Percentiles rank a stretch among this genome's conserved stretches.
Evolutionary conservation across 2,329 filamentous ascomycete species (phyloP).

Genomic region (Aureobasidium musti): DNA sequence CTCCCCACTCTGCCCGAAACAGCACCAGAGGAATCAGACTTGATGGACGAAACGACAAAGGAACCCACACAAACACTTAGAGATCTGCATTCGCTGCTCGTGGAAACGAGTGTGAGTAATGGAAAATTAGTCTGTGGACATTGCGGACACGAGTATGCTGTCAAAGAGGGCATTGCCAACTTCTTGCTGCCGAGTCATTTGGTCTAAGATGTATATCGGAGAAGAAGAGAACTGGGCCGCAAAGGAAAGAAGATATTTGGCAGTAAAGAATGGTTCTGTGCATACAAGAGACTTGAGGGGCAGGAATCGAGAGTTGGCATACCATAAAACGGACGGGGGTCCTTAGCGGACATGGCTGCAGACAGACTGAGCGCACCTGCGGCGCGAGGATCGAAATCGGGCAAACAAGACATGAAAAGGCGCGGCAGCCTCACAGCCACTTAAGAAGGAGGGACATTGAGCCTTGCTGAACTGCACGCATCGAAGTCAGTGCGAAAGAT

Average conservation of each 20-base stretch:
- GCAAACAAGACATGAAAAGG: too few species aligned
- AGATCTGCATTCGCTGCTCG: constrained; percentile 77
- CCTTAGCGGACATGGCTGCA: too few species aligned
- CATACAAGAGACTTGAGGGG: neutral
- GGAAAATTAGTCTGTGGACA: constrained; percentile 87
- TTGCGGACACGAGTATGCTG: constrained; percentile 90
- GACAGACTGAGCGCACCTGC: too few species aligned
- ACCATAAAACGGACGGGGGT: too few species aligned
- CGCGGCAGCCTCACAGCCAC: too few species aligned
- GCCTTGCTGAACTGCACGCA: neutral
- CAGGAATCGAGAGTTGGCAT: too few species aligned
- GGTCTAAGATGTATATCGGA: constrained; percentile 52
- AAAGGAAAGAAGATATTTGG: neutral
- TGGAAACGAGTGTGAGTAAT: constrained; percentile 87
- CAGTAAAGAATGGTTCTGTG: neutral
- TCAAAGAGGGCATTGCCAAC: constrained; percentile 96
- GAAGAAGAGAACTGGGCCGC: neutral
- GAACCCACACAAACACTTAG: constrained; percentile 68
- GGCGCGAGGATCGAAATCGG: too few species aligned
- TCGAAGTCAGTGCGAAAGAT: neutral
- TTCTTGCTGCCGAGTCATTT: constrained; percentile 92
- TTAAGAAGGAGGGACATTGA: too few species aligned
- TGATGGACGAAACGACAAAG: constrained; percentile 52
- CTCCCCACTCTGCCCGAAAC: constrained; percentile 68
- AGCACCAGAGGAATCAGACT: constrained; percentile 37